Evolutionary conservation across 2,329 filamentous ascomycete species (phyloP).

Genomic region (Bimuria novae-zelandiae): DNA sequence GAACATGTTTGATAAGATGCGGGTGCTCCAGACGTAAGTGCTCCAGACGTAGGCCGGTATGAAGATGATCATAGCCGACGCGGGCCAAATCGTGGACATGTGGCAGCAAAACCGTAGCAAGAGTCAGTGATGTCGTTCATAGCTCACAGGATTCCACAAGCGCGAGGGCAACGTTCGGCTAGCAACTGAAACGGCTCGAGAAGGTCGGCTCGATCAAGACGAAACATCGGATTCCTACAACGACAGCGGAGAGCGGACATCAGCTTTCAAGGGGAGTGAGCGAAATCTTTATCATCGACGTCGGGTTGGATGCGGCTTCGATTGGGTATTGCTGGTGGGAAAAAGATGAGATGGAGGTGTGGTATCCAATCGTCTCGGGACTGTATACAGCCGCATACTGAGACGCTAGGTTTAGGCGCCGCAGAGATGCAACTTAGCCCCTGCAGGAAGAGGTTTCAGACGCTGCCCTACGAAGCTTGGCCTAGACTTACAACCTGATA

Average conservation of each 20-base stretch:
- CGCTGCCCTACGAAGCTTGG: constrained; percentile 31
- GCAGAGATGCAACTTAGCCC: constrained; percentile 41
- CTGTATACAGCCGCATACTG: constrained; percentile 30
- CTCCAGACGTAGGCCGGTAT: constrained; percentile 2
- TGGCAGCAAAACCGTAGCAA: too few species aligned
- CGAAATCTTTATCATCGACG: neutral
- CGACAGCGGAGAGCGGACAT: constrained; percentile 3
- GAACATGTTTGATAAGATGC: neutral
- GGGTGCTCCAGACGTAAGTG: neutral
- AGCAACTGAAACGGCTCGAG: constrained; percentile 29
- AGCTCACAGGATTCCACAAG: constrained; percentile 1
- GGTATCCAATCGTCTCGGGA: constrained; percentile 35
- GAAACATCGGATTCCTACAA: constrained; percentile 12
- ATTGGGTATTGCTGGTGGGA: constrained; percentile 12
- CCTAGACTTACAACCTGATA: constrained; percentile 13
- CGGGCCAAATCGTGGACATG: too few species aligned
- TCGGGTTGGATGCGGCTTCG: constrained; percentile 2
- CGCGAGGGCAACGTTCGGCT: constrained; percentile 7
- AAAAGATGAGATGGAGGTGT: constrained; percentile 8
- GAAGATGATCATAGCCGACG: constrained; percentile 13
- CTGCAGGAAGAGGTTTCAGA: constrained; percentile 42
- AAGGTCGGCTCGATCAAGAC: constrained; percentile 24
- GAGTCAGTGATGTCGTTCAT: constrained; percentile 15
- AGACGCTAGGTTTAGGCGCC: constrained; percentile 42
- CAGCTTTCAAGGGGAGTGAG: constrained; percentile 8